These are phyloP conservation scores for Naumovozyma dairenensis DNA, from an alignment of 805 yeast genomes.

Conservation along the genomic window DNA sequence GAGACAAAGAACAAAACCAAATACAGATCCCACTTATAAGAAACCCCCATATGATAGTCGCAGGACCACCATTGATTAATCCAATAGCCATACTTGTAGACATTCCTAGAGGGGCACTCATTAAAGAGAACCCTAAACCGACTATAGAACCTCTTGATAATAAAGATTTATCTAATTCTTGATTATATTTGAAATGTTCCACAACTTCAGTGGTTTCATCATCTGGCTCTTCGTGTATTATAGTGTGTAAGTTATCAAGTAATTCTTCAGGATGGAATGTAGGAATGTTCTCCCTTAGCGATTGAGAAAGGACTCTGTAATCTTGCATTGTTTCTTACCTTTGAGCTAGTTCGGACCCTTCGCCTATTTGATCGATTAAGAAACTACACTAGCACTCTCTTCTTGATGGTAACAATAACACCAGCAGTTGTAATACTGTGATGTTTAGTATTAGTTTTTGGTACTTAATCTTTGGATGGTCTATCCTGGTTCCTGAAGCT, in stretches of 20 bases:
- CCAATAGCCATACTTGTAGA: constrained; percentile 66
- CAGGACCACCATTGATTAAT: constrained; percentile 66
- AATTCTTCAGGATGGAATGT: constrained; percentile 17
- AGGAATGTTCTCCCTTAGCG: constrained; percentile 17
- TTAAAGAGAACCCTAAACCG: constrained; percentile 69
- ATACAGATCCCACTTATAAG: constrained; percentile 54
- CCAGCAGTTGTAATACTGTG: no score
- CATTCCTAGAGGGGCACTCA: constrained; percentile 77
- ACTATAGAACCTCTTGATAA: constrained; percentile 60
- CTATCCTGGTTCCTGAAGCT: no score
- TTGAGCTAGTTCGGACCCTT: background rate
- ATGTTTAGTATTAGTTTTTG: no score
- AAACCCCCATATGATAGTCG: constrained; percentile 71
- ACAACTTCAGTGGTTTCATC: constrained; percentile 46
- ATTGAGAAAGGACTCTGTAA: constrained; percentile 15
- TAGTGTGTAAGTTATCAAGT: constrained; percentile 24
- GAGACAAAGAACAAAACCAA: constrained; percentile 54
- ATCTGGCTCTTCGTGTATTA: constrained; percentile 32
- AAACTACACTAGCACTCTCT: no score
- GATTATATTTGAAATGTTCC: constrained; percentile 67
- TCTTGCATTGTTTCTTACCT: constrained; percentile 12
- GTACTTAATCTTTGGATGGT: no score
- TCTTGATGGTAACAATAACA: no score
- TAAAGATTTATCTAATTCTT: constrained; percentile 51
- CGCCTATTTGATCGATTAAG: background rate